Evolutionary conservation across 352 stramenopile species (phyloP), one percentile per base, ranked within the genome.

Genomic region (Globisporangium rhizosaccharum): DNA sequence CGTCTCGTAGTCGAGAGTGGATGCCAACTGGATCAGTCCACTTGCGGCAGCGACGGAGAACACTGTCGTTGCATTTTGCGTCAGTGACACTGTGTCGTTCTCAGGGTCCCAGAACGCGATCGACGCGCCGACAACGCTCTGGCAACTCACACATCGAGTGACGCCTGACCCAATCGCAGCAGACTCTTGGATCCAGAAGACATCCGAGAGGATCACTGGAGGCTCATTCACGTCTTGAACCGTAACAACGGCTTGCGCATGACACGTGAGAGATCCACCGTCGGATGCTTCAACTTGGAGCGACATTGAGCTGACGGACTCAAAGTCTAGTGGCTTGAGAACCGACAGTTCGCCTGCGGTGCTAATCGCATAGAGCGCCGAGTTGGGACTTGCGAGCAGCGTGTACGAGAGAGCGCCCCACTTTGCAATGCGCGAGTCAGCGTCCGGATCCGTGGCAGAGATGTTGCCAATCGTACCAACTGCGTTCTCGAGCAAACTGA

Each of bases 61-160:
- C 8, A 37, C 62, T n/a, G 56, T 49, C 3, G 64, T 71, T 9
- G 59, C 65, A 7, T 66, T 65, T 54, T 69, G 60, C 11, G 47
- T 69, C 5, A 83, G 15, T 1, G 59, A 63, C 0, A 82, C 54
- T 0, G 76, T 76, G 51, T 85, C 68, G 51, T 87, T 87, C 59
- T 87, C 77, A 39, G 77, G 75, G n/a, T 87, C 77, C 77, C 77
- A 87, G 54, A 73, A 65, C 14, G 10, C 51, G 20, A 83, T 42
- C 1, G 28, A 61, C 44, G 66, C 69, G 17, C 54, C 57, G 12
- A 52, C 63, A 26, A 33, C 49, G 30, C 61, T 53, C 28, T 47
- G 54, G 23, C 17, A 76, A 55, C 62, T 45, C 56, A 46, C 57
- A 45, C 17, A 74, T 12, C 47, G 45, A 45, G n/a, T 15, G 48